These are phyloP conservation scores for Dictyophora rubrovolvata DNA, from an alignment of 768 basidiomycete genomes.

Conservation along the genomic window DNA sequence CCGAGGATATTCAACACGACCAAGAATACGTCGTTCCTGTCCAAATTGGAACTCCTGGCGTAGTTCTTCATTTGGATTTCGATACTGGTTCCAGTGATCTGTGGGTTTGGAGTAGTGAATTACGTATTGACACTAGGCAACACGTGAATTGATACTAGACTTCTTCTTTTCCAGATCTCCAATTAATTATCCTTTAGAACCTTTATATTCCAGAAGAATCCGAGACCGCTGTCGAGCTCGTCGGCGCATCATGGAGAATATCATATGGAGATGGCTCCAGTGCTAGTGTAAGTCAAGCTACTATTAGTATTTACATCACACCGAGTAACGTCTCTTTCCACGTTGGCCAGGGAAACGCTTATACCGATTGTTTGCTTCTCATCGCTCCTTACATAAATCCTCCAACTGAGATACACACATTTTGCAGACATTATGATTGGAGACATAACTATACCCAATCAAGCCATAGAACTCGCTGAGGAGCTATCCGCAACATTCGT, in stretches of 20 bases:
- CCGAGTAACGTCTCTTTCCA: conserved; percentile 7
- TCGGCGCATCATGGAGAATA: conserved; percentile 14
- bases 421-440: background rate
- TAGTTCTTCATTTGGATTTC: conserved; percentile 26
- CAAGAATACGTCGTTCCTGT: conserved; percentile 31
- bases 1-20: conserved; percentile 19
- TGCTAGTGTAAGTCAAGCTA: conserved; percentile 4
- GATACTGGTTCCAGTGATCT: conserved; percentile 16
- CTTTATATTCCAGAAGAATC: conserved; percentile 18
- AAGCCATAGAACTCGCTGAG: conserved; percentile 28
- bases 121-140: conserved; percentile 7
- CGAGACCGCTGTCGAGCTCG: conserved; percentile 13
- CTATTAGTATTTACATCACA: too few species aligned
- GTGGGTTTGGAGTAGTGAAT: conserved; percentile 11
- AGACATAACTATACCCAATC: conserved; percentile 20
- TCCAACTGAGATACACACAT: background rate
- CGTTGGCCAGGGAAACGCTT: conserved; percentile 17
- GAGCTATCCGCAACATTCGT: conserved; percentile 25
- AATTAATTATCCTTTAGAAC: conserved; percentile 12
- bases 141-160: background rate
- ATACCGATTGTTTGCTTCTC: conserved; percentile 14
- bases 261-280: conserved; percentile 11
- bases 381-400: background rate
- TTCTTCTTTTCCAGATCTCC: background rate
- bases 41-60: conserved; percentile 29